Percentiles rank a stretch among this genome's conserved stretches.
These are phyloP conservation scores for Erodium maritimum DNA, from an alignment of 345 rosid genomes.

Conservation along the genomic window DNA sequence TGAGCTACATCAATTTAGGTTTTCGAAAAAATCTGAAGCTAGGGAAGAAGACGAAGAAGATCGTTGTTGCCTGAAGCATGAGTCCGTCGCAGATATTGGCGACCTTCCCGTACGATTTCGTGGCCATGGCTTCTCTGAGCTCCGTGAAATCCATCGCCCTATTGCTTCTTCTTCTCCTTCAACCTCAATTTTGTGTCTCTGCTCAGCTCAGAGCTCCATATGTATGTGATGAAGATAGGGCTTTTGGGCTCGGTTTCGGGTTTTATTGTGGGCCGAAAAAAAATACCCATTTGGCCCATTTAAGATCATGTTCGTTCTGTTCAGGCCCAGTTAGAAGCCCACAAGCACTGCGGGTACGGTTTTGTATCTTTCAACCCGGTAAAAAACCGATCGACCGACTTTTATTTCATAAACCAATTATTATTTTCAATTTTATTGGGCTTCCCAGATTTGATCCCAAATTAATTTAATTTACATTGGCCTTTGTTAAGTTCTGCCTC, in stretches of 20 bases:
- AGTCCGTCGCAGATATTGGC: slow-evolving; percentile 71
- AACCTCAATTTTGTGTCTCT: too few relatives aligned
- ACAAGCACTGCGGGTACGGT: too few relatives aligned
- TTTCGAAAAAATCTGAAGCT: not conserved
- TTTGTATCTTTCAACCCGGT: too few relatives aligned
- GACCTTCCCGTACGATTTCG: slow-evolving; percentile 43
- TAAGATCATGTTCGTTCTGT: too few relatives aligned
- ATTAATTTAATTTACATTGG: too few relatives aligned
- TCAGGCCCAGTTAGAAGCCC: too few relatives aligned
- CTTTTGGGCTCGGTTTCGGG: not conserved
- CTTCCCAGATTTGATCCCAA: too few relatives aligned
- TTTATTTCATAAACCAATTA: too few relatives aligned
- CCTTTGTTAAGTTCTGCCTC: too few relatives aligned
- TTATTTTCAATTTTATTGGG: too few relatives aligned
- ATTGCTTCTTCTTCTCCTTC: not conserved
- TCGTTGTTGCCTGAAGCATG: slow-evolving; percentile 45
- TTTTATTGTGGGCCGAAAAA: not conserved
- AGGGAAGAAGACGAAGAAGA: slow-evolving; percentile 4
- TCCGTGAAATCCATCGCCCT: slow-evolving; percentile 54
- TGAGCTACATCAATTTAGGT: slow-evolving; percentile 3
- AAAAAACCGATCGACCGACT: too few relatives aligned
- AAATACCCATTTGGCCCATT: not conserved
- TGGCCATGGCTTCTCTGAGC: slow-evolving; percentile 45
- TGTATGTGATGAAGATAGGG: not conserved
- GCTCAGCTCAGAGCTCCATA: too few relatives aligned